Conservation (phyloP, 2,329 filamentous ascomycete species). For the Penicillium sp. region DNA sequence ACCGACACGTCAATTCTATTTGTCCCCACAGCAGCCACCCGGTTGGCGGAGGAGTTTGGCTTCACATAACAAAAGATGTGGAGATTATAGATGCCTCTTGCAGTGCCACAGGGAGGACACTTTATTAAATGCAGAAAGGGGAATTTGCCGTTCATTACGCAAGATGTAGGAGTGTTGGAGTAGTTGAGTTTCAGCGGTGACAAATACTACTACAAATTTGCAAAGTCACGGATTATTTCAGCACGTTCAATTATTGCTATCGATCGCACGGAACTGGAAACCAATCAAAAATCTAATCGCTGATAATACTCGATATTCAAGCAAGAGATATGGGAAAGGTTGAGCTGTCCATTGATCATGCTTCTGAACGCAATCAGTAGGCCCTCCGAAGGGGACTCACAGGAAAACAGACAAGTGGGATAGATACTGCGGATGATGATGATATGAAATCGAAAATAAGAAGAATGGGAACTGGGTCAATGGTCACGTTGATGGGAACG, state of each 20-base stretch:
- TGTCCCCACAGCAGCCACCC: conserved; percentile 57
- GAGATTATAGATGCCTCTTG: conserved; percentile 39
- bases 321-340: too few relatives aligned
- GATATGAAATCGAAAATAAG: too few relatives aligned
- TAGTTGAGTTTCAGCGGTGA: neutral
- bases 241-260: neutral
- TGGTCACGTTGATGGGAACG: too few relatives aligned
- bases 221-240: too few relatives aligned
- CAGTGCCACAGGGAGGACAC: conserved; percentile 1
- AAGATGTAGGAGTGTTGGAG: neutral
- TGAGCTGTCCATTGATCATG: too few relatives aligned
- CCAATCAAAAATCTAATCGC: too few relatives aligned
- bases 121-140: conserved; percentile 14
- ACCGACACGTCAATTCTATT: conserved; percentile 65
- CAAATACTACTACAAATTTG: neutral
- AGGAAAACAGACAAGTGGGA: too few relatives aligned
- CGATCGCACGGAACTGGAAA: neutral
- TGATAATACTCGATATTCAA: too few relatives aligned
- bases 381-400: too few relatives aligned
- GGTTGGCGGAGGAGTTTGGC: conserved; percentile 61
- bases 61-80: conserved; percentile 67
- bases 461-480: too few relatives aligned
- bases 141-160: conserved; percentile 8
- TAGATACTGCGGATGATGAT: too few relatives aligned
- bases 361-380: too few relatives aligned